A percentile compares a stretch with the other conserved stretches of the same genome.
Evolutionary conservation across 345 rosid species (phyloP).

Genomic region (Kernera saxatilis): DNA sequence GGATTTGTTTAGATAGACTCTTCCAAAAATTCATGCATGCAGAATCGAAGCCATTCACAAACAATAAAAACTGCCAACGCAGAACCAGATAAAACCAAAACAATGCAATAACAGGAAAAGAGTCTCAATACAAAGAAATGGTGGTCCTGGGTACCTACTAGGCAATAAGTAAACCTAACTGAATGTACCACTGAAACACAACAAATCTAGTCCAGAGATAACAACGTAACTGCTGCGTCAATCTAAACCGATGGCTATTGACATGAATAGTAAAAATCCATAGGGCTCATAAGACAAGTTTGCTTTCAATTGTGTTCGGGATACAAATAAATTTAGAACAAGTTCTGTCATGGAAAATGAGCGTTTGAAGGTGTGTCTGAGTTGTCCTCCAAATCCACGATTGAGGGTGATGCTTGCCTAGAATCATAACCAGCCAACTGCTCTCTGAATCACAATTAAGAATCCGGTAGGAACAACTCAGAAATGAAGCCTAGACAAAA

Average conservation of each 20-base stretch:
- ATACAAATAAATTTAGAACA: constrained; percentile 6
- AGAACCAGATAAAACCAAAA: constrained; percentile 13
- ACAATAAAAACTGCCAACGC: constrained; percentile 1
- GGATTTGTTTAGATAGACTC: neutral
- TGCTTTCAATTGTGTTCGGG: neutral
- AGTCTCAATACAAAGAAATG: neutral
- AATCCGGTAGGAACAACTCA: neutral
- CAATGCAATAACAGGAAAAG: neutral
- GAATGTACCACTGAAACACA: neutral
- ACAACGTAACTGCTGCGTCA: neutral
- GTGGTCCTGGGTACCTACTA: neutral
- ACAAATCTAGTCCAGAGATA: neutral
- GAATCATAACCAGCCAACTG: constrained; percentile 10
- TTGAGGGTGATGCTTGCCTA: constrained; percentile 6
- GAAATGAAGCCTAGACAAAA: neutral
- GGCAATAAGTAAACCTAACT: neutral
- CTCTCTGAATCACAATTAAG: constrained; percentile 6
- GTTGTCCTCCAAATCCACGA: neutral
- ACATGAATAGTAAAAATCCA: neutral
- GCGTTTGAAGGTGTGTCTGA: neutral
- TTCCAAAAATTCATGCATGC: neutral
- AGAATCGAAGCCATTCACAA: neutral
- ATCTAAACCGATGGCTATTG: neutral
- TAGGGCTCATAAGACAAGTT: neutral
- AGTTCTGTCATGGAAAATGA: constrained; percentile 2